A percentile compares a stretch with the other conserved stretches of the same genome.
Evolutionary conservation across 169 alveolate genomes (phyloP).

Genomic region (Eimeria maxima): DNA sequence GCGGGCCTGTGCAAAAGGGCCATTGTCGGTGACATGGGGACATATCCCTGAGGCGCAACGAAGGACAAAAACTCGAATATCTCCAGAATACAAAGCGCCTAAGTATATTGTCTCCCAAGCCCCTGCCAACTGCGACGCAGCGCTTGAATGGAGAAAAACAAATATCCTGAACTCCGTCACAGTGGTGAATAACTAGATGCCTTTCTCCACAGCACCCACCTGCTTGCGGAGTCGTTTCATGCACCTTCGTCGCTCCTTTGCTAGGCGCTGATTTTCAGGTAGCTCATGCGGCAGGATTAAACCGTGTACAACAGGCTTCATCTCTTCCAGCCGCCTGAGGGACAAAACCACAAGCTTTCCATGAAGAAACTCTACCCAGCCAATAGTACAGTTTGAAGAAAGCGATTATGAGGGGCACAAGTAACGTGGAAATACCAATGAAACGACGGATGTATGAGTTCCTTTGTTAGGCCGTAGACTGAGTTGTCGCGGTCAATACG

Average conservation of each 20-base stretch:
- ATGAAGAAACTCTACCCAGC: background rate
- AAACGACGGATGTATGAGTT: constrained; percentile 88
- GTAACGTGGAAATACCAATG: constrained; percentile 84
- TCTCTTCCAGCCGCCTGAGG: constrained; percentile 83
- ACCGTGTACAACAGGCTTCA: constrained; percentile 86
- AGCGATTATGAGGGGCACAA: background rate
- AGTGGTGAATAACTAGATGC: background rate
- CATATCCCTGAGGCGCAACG: constrained; percentile 35
- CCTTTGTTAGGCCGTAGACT: constrained; percentile 87
- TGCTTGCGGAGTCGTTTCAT: constrained; percentile 76
- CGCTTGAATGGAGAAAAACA: background rate
- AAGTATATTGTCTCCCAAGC: background rate
- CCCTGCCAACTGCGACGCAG: background rate
- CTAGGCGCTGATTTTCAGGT: constrained; percentile 77
- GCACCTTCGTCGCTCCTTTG: constrained; percentile 76
- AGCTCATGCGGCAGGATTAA: constrained; percentile 87
- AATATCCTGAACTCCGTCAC: background rate
- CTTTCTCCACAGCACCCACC: background rate
- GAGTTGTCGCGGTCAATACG: constrained; percentile 88
- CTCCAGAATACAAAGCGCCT: background rate
- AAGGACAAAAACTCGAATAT: background rate
- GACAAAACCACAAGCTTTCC: background rate
- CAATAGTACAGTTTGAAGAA: no score
- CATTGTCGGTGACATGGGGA: constrained; percentile 78
- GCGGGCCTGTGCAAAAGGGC: constrained; percentile 75